Evolutionary conservation across 768 basidiomycete genomes (phyloP).

Genomic region (Austroboletus festivus): DNA sequence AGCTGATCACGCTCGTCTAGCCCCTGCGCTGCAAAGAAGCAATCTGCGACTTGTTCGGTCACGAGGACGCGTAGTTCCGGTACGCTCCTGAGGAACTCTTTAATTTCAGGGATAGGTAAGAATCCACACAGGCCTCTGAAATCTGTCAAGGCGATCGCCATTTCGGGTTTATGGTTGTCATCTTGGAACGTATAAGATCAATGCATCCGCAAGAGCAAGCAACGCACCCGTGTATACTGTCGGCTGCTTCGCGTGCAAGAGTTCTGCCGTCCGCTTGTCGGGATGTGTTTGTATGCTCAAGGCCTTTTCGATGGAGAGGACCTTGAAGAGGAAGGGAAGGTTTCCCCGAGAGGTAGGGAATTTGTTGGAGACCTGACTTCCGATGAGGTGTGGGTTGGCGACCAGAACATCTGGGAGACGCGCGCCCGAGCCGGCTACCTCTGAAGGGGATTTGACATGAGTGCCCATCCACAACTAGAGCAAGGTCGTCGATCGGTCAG

Average conservation of each 20-base stretch:
- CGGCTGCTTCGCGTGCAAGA: conserved; percentile 63
- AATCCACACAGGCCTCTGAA: conserved; percentile 94
- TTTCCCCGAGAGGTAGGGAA: conserved; percentile 61
- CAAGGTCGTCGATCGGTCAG: conserved; percentile 2
- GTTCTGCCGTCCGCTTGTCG: conserved; percentile 76
- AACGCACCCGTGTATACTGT: conserved; percentile 86
- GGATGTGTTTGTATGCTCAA: conserved; percentile 92
- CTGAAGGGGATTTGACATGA: conserved; percentile 72
- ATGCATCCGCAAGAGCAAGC: background rate
- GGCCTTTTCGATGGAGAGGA: conserved; percentile 85
- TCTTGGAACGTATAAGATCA: conserved; percentile 46
- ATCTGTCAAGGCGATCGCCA: conserved; percentile 93
- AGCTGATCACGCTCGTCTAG: conserved; percentile 47
- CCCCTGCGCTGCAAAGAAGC: conserved; percentile 47
- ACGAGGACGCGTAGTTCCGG: conserved; percentile 79
- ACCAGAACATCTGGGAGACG: conserved; percentile 60
- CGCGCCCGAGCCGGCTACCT: conserved; percentile 44
- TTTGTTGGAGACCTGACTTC: conserved; percentile 48
- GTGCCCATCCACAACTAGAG: conserved; percentile 98
- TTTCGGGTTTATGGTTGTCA: conserved; percentile 97
- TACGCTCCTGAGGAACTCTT: conserved; percentile 57
- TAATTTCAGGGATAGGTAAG: conserved; percentile 73
- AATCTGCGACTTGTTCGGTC: conserved; percentile 47
- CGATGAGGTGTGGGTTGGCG: conserved; percentile 66
- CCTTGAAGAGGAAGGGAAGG: conserved; percentile 90